phyloP scores from a whole-genome alignment of 2,329 filamentous ascomycete species.

The Coleophoma cylindrospora region DNA sequence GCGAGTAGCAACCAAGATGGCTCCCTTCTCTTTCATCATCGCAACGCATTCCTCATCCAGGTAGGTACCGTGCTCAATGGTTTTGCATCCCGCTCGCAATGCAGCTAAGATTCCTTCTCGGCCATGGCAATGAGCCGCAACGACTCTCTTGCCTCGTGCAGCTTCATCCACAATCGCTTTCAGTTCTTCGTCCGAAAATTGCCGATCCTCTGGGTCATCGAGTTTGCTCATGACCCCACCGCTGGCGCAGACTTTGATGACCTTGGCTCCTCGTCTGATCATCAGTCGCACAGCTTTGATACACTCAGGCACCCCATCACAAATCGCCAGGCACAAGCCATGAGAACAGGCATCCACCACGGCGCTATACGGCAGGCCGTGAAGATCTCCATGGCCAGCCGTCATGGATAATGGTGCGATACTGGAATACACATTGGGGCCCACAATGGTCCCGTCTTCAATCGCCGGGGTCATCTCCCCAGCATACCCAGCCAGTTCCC shows the following conservation, averaged over 20 bases:
- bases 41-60: conserved; percentile 38
- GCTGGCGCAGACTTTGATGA: conserved; percentile 41
- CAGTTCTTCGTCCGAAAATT: conserved; percentile 40
- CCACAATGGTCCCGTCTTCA: conserved; percentile 36
- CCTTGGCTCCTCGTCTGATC: conserved; percentile 39
- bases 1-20: conserved; percentile 38
- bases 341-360: conserved; percentile 27
- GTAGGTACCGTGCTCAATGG: conserved; percentile 43
- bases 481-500: conserved; percentile 42
- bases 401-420: conserved; percentile 39
- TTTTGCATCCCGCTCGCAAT: conserved; percentile 36
- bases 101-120: conserved; percentile 41
- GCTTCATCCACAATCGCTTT: conserved; percentile 39
- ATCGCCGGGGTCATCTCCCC: conserved; percentile 38
- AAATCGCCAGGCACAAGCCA: conserved; percentile 29
- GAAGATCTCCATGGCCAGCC: conserved; percentile 42
- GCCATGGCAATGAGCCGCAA: conserved; percentile 40
- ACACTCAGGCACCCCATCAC: conserved; percentile 42
- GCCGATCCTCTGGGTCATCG: conserved; percentile 36
- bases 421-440: conserved; percentile 43
- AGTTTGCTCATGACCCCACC: conserved; percentile 38
- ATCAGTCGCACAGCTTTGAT: conserved; percentile 34
- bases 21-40: conserved; percentile 39
- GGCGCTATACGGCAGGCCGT: conserved; percentile 29
- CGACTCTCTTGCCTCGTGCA: conserved; percentile 30